Base-by-base conservation (phyloP, 192 early-diverging fungal species). In the Kappamyces sp. region DNA sequence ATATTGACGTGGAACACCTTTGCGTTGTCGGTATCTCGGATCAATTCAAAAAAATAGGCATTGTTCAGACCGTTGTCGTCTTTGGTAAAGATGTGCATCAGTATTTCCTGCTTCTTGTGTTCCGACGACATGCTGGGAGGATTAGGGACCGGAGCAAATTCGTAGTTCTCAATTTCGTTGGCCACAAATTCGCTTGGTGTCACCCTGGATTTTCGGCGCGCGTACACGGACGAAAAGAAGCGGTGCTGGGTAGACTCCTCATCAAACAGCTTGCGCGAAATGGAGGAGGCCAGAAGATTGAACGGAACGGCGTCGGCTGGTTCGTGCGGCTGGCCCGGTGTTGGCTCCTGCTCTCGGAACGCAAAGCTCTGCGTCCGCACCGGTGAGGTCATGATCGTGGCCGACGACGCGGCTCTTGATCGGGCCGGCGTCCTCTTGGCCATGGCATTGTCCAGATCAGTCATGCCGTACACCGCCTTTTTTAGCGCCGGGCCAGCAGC, bases 1-100 rank as follows among this genome's bases (percentile, higher is more conserved):
- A 59, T 50, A 50, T 68, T 45, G 4, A 57, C 14, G 32, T 68
- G 46, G 31, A 67, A 55, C 30, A 8, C 29, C n/a, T n/a, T 8
- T 3, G 4, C 29, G 1, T 55, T 6, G 30, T 11, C 30, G 36
- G 2, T 11, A 29, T 34, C 36, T 33, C 32, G 12, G 39, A 55
- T 6, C 22, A 43, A 31, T 33, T 55, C 54, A 55, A 55, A 55
- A 22, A 52, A 11, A 33, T 43, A 8, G 15, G 54, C 54, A 33
- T n/a, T 55, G 22, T 7, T 3, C 4, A 33, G 8, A n/a, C 11
- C 8, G 54, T 55, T 30, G 6, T 39, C 15, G n/a, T 55, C 54
- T 33, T 55, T 42, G 39, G 29, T 29, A 15, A 33, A 36, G 30
- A 55, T 5, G 39, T 31, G n/a, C 6, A 11, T 8, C 37, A 55